Base-by-base conservation (phyloP, 2,329 filamentous ascomycete species). In the Neoascochyta sp. region DNA sequence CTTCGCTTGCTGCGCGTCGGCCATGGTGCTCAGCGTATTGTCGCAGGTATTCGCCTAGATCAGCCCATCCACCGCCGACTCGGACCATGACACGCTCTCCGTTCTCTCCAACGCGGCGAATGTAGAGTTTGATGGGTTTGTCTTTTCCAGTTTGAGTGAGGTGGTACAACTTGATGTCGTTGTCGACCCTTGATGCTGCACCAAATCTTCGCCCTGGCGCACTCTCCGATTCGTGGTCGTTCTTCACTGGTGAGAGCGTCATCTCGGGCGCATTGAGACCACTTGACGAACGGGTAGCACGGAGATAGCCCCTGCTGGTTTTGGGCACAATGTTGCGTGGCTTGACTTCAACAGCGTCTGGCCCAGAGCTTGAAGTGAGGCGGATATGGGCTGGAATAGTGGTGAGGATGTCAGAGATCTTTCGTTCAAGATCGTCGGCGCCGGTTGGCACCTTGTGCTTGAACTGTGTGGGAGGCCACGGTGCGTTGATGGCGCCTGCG, bases 21-120 rank as follows among this genome's bases (percentile, higher is more conserved):
- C 86, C 85, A 58, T 98, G 92, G 57, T 98, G 92, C 36, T 81
- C 80, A 6, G 88, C 89, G 52, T 95, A 98, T 60, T 95, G 87
- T 48, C 88, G 83, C 22, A 98, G 73, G 55, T 95, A 98, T 62
- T 96, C 92, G 20, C 85, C 90, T 12, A 98, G 70, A 62, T 98
- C 92, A 9, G 89, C 88, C 92, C 92, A 98, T n/a, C 92, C 92
- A 36, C 92, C 92, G 9, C 92, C 92, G 9, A 98, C 90, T 19
- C 92, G 84, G 6, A 98, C 92, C 92, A 98, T 96, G 39, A 96
- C 88, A 29, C 92, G 80, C 62, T 96, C 88, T 10, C 86, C 86
- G 34, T 80, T 75, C 60, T 95, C 88, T 27, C 92, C 92, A 3
- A 98, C 89, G 2, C 88, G 81, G 10, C 92, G 83, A 29, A 98